Base-by-base conservation (phyloP, 1,284 basidiomycete species). In the Rhodotorula sp. region DNA sequence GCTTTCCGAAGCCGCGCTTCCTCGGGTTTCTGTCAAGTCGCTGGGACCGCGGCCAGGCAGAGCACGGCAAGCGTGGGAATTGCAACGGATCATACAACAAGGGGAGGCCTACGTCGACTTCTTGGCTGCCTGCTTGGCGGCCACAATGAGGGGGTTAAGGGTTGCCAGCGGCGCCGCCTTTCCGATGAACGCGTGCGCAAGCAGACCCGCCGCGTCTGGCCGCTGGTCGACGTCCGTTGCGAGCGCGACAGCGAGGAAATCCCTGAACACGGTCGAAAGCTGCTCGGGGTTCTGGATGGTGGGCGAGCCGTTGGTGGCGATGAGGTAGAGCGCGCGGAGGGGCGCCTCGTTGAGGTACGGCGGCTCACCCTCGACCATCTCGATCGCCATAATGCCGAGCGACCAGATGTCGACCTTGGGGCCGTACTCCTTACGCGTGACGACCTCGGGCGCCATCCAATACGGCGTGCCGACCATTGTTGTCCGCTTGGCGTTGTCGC, bases 381-480 rank as follows among this genome's bases (percentile, higher is more conserved):
- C 94, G 76, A 99, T 99, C 36, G 94, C 94, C 93, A 99, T 96
- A 84, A 99, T 99, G 34, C 96, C 97, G 79, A 99, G 83, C 82
- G 89, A 91, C 97, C 97, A 99, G 71, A 99, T 94, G 81, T 99
- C 97, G 41, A 99, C 97, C 82, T 98, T 98, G 8, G 96, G 92
- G 0, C 96, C 97, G 80, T 99, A 99, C 84, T 97, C 97, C 82
- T 98, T 98, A 68, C 95, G 88, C 32, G 93, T 97, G 70, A 99
- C 96, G 44, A 99, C 95, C 81, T 99, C 96, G 1, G 96, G 96
- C 1, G 97, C 96, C 96, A 99, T 99, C 96, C 96, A 99, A 81
- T 98, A 99, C 2, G 97, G 97, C 13, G 97, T 98, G 6, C 97
- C 97, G 59, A 98, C 96, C 96, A 99, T 98, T n/a, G 97, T 99